Evolutionary conservation across 768 basidiomycete species (phyloP).

Genomic region (Leccinum subtestaceum): DNA sequence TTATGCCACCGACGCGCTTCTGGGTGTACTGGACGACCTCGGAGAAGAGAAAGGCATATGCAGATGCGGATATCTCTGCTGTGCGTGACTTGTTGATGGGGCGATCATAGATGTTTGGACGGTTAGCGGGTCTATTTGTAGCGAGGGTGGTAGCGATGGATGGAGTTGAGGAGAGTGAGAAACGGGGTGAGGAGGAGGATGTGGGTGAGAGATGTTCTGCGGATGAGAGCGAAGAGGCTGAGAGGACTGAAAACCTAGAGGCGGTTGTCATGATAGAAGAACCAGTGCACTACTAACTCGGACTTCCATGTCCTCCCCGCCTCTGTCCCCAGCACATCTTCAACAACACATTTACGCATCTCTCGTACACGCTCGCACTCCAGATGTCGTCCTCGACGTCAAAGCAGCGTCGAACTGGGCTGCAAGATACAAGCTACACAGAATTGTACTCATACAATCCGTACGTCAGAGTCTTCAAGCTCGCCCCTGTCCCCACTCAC

Average conservation of each 20-base stretch:
- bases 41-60: slow-evolving; percentile 89
- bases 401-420: slow-evolving; percentile 53
- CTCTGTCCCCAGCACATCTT: slow-evolving; percentile 51
- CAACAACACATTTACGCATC: slow-evolving; percentile 76
- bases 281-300: neutral
- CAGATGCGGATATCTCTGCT: slow-evolving; percentile 77
- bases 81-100: slow-evolving; percentile 83
- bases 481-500: neutral
- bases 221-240: slow-evolving; percentile 46
- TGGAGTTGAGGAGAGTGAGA: slow-evolving; percentile 57
- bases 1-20: slow-evolving; percentile 90
- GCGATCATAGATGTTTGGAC: slow-evolving; percentile 86
- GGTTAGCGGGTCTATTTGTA: slow-evolving; percentile 38
- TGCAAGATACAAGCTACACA: slow-evolving; percentile 76
- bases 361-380: slow-evolving; percentile 66
- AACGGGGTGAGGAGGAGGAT: slow-evolving; percentile 38
- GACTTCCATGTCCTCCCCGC: slow-evolving; percentile 37
- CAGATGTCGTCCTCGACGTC: slow-evolving; percentile 76
- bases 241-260: slow-evolving; percentile 35
- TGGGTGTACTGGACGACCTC: slow-evolving; percentile 96
- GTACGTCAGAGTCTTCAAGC: slow-evolving; percentile 40
- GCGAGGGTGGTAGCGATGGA: slow-evolving; percentile 60
- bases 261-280: slow-evolving; percentile 12
- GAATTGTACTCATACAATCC: slow-evolving; percentile 85
- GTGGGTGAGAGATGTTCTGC: slow-evolving; percentile 53